Evolutionary conservation across 2,329 filamentous ascomycete genomes (phyloP), one percentile per base, ranked within the genome.

Genomic region (Bipolaris zeicola): DNA sequence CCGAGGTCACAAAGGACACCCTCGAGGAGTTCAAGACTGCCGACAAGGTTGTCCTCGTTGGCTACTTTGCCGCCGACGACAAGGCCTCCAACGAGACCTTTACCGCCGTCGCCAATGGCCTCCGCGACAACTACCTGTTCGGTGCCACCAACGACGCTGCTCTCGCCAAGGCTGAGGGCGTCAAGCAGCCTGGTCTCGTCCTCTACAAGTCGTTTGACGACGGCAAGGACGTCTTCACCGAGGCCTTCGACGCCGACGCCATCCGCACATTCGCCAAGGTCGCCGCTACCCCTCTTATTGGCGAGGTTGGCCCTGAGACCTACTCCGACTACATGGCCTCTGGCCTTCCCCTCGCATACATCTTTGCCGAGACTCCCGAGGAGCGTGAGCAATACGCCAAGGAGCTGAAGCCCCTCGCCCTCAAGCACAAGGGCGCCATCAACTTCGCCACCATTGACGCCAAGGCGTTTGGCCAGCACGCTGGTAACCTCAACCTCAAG

Each of bases 371-470:
- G 82, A 93, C 90, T 43, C 77, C 85, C 26, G 94, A 98, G 81
- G 92, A 96, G 85, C 93, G 95, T 70, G 86, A 89, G 74, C 82
- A 87, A 73, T 87, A 96, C 66, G 83, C 89, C 67, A 86, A 89
- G 64, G 82, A 86, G 62, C 84, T 99, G 73, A 96, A 92, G 85
- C 84, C 91, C 65, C 79, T 99, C 66, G 95, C 95, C 60, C 86
- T 96, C 83, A 90, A 94, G 83, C 87, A 92, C 85, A 94, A 93
- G 82, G 94, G 95, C 80, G 88, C 87, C 78, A 87, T 99, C 83
- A 98, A 96, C 89, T 96, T 99, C 77, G 95, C 93, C 65, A 97
- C 92, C 73, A 98, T 99, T 71, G 95, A 99, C 75, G 93, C 95
- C 67, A 91, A 91, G 83, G 80, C 90, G 59, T 99, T 96, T 75